Conservation (phyloP, 2,329 filamentous ascomycete species). For the Metarhizium guizhouense region DNA sequence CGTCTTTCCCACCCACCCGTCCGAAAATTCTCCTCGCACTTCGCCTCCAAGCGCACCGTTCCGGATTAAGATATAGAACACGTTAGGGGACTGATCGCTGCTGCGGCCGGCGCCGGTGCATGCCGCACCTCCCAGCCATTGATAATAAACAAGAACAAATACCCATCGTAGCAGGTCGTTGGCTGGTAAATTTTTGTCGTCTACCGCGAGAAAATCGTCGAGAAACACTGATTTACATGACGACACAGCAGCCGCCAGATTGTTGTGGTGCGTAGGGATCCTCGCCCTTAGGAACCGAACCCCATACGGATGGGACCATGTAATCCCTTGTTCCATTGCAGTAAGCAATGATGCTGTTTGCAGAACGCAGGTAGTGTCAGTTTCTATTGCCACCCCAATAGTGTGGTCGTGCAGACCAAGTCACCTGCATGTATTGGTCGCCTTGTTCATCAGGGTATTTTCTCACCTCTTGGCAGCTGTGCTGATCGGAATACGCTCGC, state of each 20-base stretch:
- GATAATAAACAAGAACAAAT: slow-evolving; percentile 5
- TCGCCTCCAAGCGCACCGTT: not conserved
- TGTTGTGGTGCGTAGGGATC: slow-evolving; percentile 98
- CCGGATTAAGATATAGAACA: slow-evolving; percentile 5
- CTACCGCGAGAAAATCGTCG: slow-evolving; percentile 3
- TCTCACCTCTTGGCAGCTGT: slow-evolving; percentile 79
- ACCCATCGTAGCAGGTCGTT: slow-evolving; percentile 5
- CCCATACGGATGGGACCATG: slow-evolving; percentile 98
- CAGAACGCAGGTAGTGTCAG: not conserved
- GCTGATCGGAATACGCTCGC: slow-evolving; percentile 90
- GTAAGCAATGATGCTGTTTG: slow-evolving; percentile 84
- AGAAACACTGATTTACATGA: slow-evolving; percentile 59
- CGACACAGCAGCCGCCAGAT: slow-evolving; percentile 82
- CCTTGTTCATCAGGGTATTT: slow-evolving; percentile 1
- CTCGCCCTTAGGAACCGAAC: slow-evolving; percentile 84
- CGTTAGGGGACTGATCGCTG: slow-evolving; percentile 1
- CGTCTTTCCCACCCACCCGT: not conserved
- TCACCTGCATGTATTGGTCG: not conserved
- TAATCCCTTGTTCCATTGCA: slow-evolving; percentile 97
- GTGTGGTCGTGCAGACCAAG: not conserved
- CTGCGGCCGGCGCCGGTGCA: not conserved
- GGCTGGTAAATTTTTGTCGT: slow-evolving; percentile 3
- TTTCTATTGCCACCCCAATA: not conserved
- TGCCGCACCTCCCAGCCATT: not conserved
- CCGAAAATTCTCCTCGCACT: not conserved